Base-by-base conservation (phyloP, 768 basidiomycete genomes). In the Amanita subjunquillea region DNA sequence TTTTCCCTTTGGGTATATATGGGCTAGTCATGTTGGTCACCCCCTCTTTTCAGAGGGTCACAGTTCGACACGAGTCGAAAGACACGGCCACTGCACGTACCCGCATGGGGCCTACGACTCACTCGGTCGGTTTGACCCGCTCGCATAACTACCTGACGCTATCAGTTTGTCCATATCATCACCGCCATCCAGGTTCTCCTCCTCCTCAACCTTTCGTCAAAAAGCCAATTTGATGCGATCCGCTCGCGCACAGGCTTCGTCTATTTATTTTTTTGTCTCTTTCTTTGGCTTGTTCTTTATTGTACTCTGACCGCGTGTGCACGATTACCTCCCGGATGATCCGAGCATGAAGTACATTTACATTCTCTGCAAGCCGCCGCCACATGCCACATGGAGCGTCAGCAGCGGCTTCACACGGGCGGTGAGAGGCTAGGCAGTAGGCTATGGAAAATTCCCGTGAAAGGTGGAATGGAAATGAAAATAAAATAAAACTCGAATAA, bases 141-240 rank as follows among this genome's bases (percentile, higher is more conserved):
- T 10, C 22, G 23, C 23, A 40, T 42, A 42, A 22, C 23, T 42
- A 23, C 41, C 1, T 42, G 41, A 42, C 41, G 39, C 39, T 40
- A 40, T 40, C 39, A 40, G n/a, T 40, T 40, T 40, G 39, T 20
- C 3, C 6, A 7, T 40, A 22, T n/a, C 43, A 44, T n/a, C 12
- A 44, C 27, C 46, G 9, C 13, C 15, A 29, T 29, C n/a, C 29
- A 6, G 3, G n/a, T 48, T 48, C 9, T 30, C 20, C 15, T 48
- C 22, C n/a, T 48, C 13, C n/a, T 37, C 27, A 44, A 30, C 43
- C 27, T 48, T 36, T 48, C 37, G 47, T 48, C 47, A 48, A 48
- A 51, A 51, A 51, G 50, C 12, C 50, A 51, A 51, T 34, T 51
- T 51, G 50, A 51, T 51, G 30, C 50, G 50, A 51, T 51, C 50